Evolutionary conservation across 1,284 basidiomycete genomes (phyloP), one percentile per base, ranked within the genome.

Genomic region (Macrocystidia cucumis): DNA sequence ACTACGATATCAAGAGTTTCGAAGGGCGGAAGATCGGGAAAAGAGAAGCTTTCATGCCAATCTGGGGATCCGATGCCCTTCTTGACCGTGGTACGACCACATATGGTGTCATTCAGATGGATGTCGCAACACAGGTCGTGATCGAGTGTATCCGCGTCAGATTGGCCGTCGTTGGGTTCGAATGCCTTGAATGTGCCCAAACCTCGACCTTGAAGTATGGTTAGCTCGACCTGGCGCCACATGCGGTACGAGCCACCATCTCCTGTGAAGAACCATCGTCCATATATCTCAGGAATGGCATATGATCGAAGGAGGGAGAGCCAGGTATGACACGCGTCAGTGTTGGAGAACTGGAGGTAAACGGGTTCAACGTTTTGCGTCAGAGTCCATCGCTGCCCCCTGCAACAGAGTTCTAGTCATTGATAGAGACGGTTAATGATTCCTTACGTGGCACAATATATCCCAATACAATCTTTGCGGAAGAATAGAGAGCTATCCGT

Each of bases 171-270:
- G 41, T 44, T 39, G 45, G 40, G 37, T 42, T 46, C 52, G 34
- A 39, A 42, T 55, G 56, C 50, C 37, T 56, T 67, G 29, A 59
- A 54, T 44, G 58, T 64, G 29, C 78, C 81, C 26, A 88, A 61
- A 48, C 77, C 77, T 31, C 83, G 76, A 17, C 73, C 84, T 57
- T 83, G 78, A 22, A 78, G 63, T 34, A 86, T 64, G 17, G 68
- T 69, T 9, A 88, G 61, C 43, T 85, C 76, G 21, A 88, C 70
- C 51, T 86, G 81, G 35, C 86, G 69, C 84, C 85, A 89, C 72
- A 89, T 83, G 35, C 85, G 76, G 52, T 87, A 89, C 12, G 80
- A 70, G 4, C 84, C 84, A 26, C 80, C 82, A 43, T 82, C 79
- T 27, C 58, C 47, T n/a, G 71, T 63, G 30, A 65, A 66, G 40